A percentile compares a stretch with the other conserved stretches of the same genome.
Conservation (phyloP, 1,284 basidiomycete genomes). For the Amylostereum areolatum region DNA sequence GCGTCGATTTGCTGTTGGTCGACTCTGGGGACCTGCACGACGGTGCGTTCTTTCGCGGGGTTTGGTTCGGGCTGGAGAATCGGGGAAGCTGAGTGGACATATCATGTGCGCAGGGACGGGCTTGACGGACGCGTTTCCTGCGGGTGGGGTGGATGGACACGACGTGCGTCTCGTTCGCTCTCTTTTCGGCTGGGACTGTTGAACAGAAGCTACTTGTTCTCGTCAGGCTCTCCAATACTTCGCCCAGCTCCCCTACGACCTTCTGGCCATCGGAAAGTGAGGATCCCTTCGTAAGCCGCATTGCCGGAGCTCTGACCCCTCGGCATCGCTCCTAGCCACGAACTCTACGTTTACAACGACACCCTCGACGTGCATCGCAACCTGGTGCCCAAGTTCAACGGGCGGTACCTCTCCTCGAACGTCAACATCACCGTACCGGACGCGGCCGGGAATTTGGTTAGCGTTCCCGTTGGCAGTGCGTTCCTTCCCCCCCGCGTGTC, state of each 20-base stretch:
- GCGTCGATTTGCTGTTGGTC: slow-evolving; percentile 65
- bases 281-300: too few relatives aligned
- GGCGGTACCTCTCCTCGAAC: slow-evolving; percentile 79
- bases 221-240: slow-evolving; percentile 65
- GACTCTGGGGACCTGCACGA: slow-evolving; percentile 83
- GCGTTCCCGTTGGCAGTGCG: slow-evolving; percentile 60
- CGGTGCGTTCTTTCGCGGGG: slow-evolving; percentile 38
- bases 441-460: slow-evolving; percentile 42
- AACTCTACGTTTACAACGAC: slow-evolving; percentile 76
- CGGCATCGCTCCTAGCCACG: slow-evolving; percentile 54
- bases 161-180: slow-evolving; percentile 43
- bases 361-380: slow-evolving; percentile 74
- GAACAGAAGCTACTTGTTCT: too few relatives aligned
- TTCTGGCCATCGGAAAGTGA: slow-evolving; percentile 82
- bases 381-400: slow-evolving; percentile 66
- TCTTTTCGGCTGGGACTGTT: too few relatives aligned
- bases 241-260: slow-evolving; percentile 72
- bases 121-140: slow-evolving; percentile 64
- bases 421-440: slow-evolving; percentile 74
- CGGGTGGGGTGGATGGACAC: slow-evolving; percentile 68
- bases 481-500: slow-evolving; percentile 1
- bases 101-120: slow-evolving; percentile 68
- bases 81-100: too few relatives aligned
- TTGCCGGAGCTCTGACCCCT: too few relatives aligned
- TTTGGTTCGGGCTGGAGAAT: too few relatives aligned